Percentiles rank a stretch among this genome's conserved stretches.
phyloP scores from a whole-genome alignment of 1,284 basidiomycete genomes.

The Ustilago hordei region DNA sequence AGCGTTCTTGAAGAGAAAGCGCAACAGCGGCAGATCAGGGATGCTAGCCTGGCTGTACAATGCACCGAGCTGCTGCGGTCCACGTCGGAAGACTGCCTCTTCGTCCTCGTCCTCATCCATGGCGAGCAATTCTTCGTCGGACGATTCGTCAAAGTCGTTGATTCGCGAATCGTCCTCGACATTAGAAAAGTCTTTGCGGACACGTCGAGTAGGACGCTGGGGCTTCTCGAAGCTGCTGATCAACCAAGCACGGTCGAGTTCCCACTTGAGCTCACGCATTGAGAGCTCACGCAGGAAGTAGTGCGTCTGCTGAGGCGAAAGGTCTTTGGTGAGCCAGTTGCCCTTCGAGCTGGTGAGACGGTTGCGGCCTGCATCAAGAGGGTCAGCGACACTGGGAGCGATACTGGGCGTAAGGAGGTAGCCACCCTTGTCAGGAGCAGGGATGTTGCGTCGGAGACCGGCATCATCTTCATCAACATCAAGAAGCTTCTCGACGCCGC shows the following conservation, averaged over 20 bases:
- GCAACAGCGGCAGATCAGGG: conserved; percentile 60
- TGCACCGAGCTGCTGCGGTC: conserved; percentile 43
- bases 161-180: conserved; percentile 57
- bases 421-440: conserved; percentile 23
- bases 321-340: conserved; percentile 56
- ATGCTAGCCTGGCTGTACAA: conserved; percentile 37
- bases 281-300: conserved; percentile 64
- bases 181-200: conserved; percentile 30
- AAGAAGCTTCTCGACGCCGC: conserved; percentile 38
- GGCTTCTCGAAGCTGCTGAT: conserved; percentile 59
- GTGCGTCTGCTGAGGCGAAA: conserved; percentile 59
- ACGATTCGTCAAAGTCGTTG: conserved; percentile 59
- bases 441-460: conserved; percentile 30
- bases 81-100: conserved; percentile 63
- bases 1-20: conserved; percentile 63
- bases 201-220: conserved; percentile 20
- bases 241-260: conserved; percentile 62
- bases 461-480: conserved; percentile 33
- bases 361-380: conserved; percentile 35
- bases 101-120: conserved; percentile 57
- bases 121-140: conserved; percentile 47
- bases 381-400: conserved; percentile 52
- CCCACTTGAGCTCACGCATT: conserved; percentile 58
- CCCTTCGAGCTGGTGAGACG: conserved; percentile 19
- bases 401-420: conserved; percentile 53